Evolutionary conservation across 2,329 filamentous ascomycete species (phyloP), one percentile per base, ranked within the genome.

Genomic region (Clonostachys rhizophaga): DNA sequence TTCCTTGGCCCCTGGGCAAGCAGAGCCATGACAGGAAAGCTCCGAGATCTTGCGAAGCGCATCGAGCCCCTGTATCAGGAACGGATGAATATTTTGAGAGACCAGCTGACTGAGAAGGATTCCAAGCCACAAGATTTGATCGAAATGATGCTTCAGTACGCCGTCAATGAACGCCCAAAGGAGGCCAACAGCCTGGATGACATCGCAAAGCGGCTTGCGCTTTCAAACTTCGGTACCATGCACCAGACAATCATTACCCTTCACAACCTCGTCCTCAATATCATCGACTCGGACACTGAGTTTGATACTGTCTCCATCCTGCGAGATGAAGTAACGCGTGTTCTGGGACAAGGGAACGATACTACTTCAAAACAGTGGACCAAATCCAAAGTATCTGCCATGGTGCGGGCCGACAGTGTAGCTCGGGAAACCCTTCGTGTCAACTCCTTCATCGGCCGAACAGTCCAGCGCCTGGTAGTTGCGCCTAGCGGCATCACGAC

Each of bases 361-460:
- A 30, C 24, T 10, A 30, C 24, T 30, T 48, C 50, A 1, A 54
- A 57, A 6, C 51, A 55, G 16, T 75, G 71, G 71, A 68, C 65
- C 7, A 72, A 71, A 43, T 49, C 55, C 7, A 58, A 58, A 3
- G 56, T 73, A 2, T 54, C 60, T 34, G 55, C 61, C 12, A 65
- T 76, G 63, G 55, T 58, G 2, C 58, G 55, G 5, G 55, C 66
- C 7, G 72, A 76, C 52, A 74, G 70, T 44, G 62, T 64, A 1
- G 56, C 64, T 3, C 64, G 72, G 10, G 72, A 75, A 53, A 71
- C 71, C 3, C 56, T 74, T 17, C 49, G 49, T 11, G 14, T 48
- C 6, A 14, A 44, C 36, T 56, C 62, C 24, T 30, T 30, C 24
- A 30, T 30, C 24, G 24, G 24, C 24, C 24, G 24, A 10, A 30